phyloP scores from a whole-genome alignment of 768 basidiomycete genomes.

The Cystoderma amianthinum region DNA sequence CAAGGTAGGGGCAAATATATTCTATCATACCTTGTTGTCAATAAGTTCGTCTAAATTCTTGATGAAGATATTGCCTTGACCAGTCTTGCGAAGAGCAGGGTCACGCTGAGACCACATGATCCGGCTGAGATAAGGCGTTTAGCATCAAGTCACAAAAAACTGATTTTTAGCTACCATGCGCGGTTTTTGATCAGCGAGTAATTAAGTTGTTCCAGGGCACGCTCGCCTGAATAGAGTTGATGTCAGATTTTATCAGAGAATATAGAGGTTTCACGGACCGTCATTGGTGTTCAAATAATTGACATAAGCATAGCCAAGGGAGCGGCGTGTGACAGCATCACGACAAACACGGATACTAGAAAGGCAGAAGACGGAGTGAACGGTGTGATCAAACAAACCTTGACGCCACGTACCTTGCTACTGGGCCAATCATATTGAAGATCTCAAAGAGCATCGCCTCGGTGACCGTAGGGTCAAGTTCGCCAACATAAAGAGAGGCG shows the following conservation, averaged over 20 bases:
- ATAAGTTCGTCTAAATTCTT: slow-evolving; percentile 97
- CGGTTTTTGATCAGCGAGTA: slow-evolving; percentile 98
- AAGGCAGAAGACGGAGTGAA: slow-evolving; percentile 4
- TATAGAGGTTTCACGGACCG: slow-evolving; percentile 43
- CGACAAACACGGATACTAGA: slow-evolving; percentile 99
- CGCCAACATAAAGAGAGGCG: slow-evolving; percentile 96
- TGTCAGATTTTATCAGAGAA: slow-evolving; percentile 6
- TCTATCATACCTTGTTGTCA: slow-evolving; percentile 80
- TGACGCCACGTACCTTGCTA: slow-evolving; percentile 68
- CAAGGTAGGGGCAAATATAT: too few species aligned
- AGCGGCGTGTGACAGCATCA: slow-evolving; percentile 98
- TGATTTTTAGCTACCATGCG: slow-evolving; percentile 81
- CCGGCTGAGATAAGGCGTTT: slow-evolving; percentile 50
- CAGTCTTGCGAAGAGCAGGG: slow-evolving; percentile 97
- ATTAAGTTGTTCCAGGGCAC: slow-evolving; percentile 97
- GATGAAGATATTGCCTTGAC: slow-evolving; percentile 99
- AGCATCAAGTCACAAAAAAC: slow-evolving; percentile 5
- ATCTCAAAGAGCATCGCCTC: slow-evolving; percentile 99
- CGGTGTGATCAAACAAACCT: not conserved
- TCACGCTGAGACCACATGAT: slow-evolving; percentile 99
- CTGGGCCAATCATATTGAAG: slow-evolving; percentile 99
- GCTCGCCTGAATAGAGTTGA: slow-evolving; percentile 59
- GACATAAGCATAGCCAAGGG: slow-evolving; percentile 99
- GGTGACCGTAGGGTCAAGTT: slow-evolving; percentile 95
- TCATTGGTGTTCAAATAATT: slow-evolving; percentile 96